phyloP scores from a whole-genome alignment of 257 asterid species.

The Solanum chaucha region DNA sequence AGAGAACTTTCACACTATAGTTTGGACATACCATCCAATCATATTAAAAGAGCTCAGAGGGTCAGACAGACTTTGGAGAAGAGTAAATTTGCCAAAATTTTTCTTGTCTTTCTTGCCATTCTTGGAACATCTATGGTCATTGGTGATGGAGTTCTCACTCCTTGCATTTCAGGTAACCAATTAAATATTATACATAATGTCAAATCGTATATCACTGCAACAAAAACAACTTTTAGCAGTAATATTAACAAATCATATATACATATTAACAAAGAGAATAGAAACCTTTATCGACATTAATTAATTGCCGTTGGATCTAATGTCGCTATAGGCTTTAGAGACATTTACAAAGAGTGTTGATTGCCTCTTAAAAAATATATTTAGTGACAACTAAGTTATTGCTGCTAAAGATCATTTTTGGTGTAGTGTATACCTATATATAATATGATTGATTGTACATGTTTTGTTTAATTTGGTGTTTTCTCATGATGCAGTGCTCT shows the following conservation, averaged over 20 bases:
- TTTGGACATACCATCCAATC: slow-evolving; percentile 38
- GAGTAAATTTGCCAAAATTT: slow-evolving; percentile 31
- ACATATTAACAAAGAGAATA: too few species aligned
- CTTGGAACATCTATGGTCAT: slow-evolving; percentile 86
- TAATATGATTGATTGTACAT: background rate
- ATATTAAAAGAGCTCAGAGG: slow-evolving; percentile 30
- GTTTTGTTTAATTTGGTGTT: background rate
- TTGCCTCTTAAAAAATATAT: background rate
- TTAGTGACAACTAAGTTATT: too few species aligned
- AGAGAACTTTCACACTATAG: slow-evolving; percentile 44
- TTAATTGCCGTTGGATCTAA: background rate
- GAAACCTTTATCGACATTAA: too few species aligned
- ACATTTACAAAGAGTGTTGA: background rate
- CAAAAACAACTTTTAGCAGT: too few species aligned
- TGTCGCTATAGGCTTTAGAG: fast-evolving
- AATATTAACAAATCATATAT: too few species aligned
- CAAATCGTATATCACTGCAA: background rate
- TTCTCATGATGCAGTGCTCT: slow-evolving; percentile 34
- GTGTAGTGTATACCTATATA: background rate
- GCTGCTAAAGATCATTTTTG: background rate
- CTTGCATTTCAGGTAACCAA: slow-evolving; percentile 54
- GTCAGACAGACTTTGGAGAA: slow-evolving; percentile 41
- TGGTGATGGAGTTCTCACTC: slow-evolving; percentile 79
- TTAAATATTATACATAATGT: background rate
- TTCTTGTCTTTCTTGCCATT: slow-evolving; percentile 48